Percentiles rank a stretch among this genome's conserved stretches.
Evolutionary conservation across 352 stramenopile genomes (phyloP).

Genomic region (Globisporangium irregulare): DNA sequence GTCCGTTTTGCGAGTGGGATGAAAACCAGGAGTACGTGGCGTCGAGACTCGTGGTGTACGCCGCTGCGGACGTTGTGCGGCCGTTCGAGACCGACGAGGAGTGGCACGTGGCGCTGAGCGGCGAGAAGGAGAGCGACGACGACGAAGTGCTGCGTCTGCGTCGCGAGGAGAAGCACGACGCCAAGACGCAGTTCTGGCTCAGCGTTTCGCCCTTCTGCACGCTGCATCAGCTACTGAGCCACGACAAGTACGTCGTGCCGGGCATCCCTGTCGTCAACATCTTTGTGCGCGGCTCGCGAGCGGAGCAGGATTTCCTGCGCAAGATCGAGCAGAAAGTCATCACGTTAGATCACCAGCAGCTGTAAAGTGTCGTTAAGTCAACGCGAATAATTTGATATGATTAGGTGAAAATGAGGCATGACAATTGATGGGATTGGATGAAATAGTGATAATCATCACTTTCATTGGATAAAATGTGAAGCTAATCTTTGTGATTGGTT

Average conservation of each 20-base stretch:
- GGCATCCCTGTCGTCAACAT: constrained; percentile 83
- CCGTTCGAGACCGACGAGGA: constrained; percentile 59
- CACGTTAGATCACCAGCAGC: constrained; percentile 31
- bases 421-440: constrained; percentile 17
- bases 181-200: constrained; percentile 77
- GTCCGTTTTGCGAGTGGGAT: constrained; percentile 83
- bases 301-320: constrained; percentile 60
- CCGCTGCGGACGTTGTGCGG: constrained; percentile 64
- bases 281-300: constrained; percentile 69
- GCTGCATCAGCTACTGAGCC: constrained; percentile 62
- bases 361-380: neutral
- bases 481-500: constrained; percentile 1
- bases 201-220: constrained; percentile 80
- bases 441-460: neutral
- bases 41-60: constrained; percentile 74
- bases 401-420: constrained; percentile 19
- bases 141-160: constrained; percentile 59
- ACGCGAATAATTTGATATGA: constrained; percentile 7
- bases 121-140: constrained; percentile 65
- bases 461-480: neutral
- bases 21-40: constrained; percentile 64
- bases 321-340: constrained; percentile 67
- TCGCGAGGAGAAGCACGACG: constrained; percentile 69
- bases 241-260: constrained; percentile 79
- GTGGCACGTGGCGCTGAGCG: constrained; percentile 80